Percentiles rank a stretch among this genome's conserved stretches.
Conservation (phyloP, 371 early-diverging fungal species). For the Mucor mucedo region DNA sequence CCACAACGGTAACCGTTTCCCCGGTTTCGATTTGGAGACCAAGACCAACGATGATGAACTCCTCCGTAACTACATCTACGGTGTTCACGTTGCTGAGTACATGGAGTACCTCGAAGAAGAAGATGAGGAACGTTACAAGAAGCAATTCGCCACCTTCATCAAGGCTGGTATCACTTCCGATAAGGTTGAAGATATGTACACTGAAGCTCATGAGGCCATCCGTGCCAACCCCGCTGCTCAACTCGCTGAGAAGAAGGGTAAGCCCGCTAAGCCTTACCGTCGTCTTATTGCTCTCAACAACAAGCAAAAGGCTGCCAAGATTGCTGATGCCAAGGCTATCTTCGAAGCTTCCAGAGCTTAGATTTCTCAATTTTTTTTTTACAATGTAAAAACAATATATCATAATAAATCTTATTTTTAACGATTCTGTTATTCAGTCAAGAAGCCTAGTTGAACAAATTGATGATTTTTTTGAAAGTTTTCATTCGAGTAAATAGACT, state of each 20-base stretch:
- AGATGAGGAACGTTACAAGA: slow-evolving; percentile 97
- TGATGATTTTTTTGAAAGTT: too few relatives aligned
- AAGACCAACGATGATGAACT: slow-evolving; percentile 95
- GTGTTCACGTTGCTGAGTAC: slow-evolving; percentile 98
- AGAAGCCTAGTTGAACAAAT: too few relatives aligned
- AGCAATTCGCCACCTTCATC: slow-evolving; percentile 97
- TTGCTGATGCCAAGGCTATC: slow-evolving; percentile 91
- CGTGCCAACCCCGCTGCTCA: slow-evolving; percentile 85
- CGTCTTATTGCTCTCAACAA: slow-evolving; percentile 78
- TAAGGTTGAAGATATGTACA: slow-evolving; percentile 95
- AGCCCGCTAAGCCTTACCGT: slow-evolving; percentile 65
- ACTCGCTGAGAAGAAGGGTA: slow-evolving; percentile 73
- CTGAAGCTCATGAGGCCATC: slow-evolving; percentile 93
- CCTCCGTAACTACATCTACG: slow-evolving; percentile 98
- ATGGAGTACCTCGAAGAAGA: slow-evolving; percentile 98
- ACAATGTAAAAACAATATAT: slow-evolving; percentile 1
- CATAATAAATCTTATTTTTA: too few relatives aligned
- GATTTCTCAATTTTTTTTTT: slow-evolving; percentile 1
- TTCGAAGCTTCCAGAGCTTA: slow-evolving; percentile 50
- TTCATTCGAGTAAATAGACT: too few relatives aligned
- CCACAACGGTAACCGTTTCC: slow-evolving; percentile 98
- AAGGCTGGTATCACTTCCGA: slow-evolving; percentile 92
- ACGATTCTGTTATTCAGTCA: too few relatives aligned
- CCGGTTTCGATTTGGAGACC: slow-evolving; percentile 91
- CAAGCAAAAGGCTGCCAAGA: slow-evolving; percentile 88